Evolutionary conservation across 257 asterid genomes (phyloP).

Genomic region (Scutellaria galericulata): DNA sequence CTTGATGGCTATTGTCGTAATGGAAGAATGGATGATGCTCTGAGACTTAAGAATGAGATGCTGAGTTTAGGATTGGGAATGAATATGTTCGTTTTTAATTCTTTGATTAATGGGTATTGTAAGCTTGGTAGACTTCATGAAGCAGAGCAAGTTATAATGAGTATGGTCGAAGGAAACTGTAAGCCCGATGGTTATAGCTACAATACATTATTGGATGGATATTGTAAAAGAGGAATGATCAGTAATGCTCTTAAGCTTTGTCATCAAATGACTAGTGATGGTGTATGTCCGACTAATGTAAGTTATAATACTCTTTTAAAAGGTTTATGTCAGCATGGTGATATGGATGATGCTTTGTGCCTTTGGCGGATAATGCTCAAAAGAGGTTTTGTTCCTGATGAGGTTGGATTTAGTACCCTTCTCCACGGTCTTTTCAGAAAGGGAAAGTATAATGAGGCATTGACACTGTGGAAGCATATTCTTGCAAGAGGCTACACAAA

Average conservation of each 20-base stretch:
- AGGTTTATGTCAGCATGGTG: conserved; percentile 68
- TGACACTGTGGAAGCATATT: conserved; percentile 69
- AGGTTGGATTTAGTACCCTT: conserved; percentile 72
- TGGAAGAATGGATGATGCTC: conserved; percentile 83
- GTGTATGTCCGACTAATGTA: conserved; percentile 60
- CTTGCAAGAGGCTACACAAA: conserved; percentile 65
- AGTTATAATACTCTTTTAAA: conserved; percentile 81
- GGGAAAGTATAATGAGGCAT: conserved; percentile 56
- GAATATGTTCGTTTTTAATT: conserved; percentile 70
- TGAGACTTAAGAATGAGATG: conserved; percentile 75
- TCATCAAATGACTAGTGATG: conserved; percentile 66
- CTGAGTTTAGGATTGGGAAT: conserved; percentile 60
- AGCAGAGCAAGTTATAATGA: conserved; percentile 55
- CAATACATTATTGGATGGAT: conserved; percentile 72
- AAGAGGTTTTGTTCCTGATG: conserved; percentile 72
- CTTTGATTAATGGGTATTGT: conserved; percentile 80
- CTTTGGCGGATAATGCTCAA: conserved; percentile 79
- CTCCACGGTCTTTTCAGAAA: conserved; percentile 66
- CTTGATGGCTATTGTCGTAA: conserved; percentile 75
- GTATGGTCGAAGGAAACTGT: conserved; percentile 55
- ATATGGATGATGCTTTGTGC: conserved; percentile 69
- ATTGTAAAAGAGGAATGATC: conserved; percentile 68
- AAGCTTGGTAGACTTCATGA: conserved; percentile 65
- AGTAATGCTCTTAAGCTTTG: conserved; percentile 65
- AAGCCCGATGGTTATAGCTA: conserved; percentile 85